Evolutionary conservation across 352 stramenopile genomes (phyloP).

Genomic region (Phytophthora meadii): DNA sequence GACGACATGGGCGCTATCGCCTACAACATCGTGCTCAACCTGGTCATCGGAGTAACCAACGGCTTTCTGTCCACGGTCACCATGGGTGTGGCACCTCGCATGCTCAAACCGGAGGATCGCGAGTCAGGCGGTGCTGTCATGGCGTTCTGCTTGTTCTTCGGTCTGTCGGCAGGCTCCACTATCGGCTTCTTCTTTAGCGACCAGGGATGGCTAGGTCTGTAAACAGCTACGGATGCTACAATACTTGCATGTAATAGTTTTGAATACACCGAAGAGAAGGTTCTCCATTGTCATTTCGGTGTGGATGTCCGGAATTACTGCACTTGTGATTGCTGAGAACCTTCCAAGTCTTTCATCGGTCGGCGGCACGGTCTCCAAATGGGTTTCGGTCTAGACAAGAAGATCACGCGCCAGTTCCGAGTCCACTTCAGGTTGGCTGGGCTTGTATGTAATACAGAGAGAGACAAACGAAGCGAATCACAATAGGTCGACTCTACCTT

Average conservation of each 20-base stretch:
- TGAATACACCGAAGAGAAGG: too few species aligned
- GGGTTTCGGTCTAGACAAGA: constrained; percentile 59
- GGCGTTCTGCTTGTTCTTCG: constrained; percentile 57
- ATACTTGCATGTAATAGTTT: too few species aligned
- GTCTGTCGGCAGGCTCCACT: constrained; percentile 48
- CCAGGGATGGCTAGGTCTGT: constrained; percentile 55
- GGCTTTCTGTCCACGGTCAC: constrained; percentile 67
- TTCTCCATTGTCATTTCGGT: too few species aligned
- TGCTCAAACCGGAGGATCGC: constrained; percentile 59
- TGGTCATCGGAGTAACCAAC: constrained; percentile 54
- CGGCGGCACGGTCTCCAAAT: constrained; percentile 49
- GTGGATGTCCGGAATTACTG: too few species aligned
- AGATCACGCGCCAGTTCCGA: constrained; percentile 45
- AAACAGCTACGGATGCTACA: constrained; percentile 11
- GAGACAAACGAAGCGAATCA: neutral
- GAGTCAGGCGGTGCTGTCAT: constrained; percentile 62
- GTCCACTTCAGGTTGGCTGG: constrained; percentile 45
- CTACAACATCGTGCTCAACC: constrained; percentile 57
- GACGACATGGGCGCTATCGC: constrained; percentile 35
- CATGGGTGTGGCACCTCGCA: constrained; percentile 53
- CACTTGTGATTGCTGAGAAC: too few species aligned
- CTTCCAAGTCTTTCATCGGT: too few species aligned
- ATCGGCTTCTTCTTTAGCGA: constrained; percentile 57
- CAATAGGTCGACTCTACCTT: constrained; percentile 10
- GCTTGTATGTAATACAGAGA: constrained; percentile 26